Base-by-base conservation (phyloP, 768 basidiomycete species). In the Daedaleopsis sinensis region DNA sequence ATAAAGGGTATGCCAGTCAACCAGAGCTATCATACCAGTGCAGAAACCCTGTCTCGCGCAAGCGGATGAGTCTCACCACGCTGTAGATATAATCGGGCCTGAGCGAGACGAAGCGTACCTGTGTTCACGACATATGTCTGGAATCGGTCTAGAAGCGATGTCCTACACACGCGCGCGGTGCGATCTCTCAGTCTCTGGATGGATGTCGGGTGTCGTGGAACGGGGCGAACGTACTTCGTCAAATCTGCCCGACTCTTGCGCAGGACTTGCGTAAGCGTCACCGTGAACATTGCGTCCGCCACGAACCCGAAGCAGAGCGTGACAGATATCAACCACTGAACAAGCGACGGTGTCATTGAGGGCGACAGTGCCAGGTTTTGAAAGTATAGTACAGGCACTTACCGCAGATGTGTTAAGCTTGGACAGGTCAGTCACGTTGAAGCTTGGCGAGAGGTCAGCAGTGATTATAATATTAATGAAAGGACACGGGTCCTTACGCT, bases 201-300 rank as follows among this genome's bases (percentile, higher is more conserved):
- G 18, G 15, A 46, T n/a, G n/a, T n/a, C 18, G 44, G 21, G n/a
- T n/a, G n/a, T n/a, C n/a, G n/a, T n/a, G n/a, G n/a, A n/a, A n/a
- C 47, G 15, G 44, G 24, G 10, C 15, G 18, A 8, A 52, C 52
- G 12, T 23, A 53, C 52, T 37, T 36, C 37, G 38, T n/a, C n/a
- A 42, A 39, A 1, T 37, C 21, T 12, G 52, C n/a, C 39, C 52
- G 52, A 16, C 52, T 53, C 19, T 21, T 36, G 3, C 37, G 16
- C 7, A 53, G 19, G 21, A 53, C 52, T 5, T 23, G 18, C 6
- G 38, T 53, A 8, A 53, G 37, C 38, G 52, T 53, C 21, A 23
- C 52, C 18, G 52, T 53, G 38, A 53, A 53, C 37, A 53, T 38
- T 4, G 23, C 23, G 38, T 53, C 52, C n/a, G 52, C 52, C 8